phyloP scores from a whole-genome alignment of 345 rosid genomes.

The Isatis tinctoria region DNA sequence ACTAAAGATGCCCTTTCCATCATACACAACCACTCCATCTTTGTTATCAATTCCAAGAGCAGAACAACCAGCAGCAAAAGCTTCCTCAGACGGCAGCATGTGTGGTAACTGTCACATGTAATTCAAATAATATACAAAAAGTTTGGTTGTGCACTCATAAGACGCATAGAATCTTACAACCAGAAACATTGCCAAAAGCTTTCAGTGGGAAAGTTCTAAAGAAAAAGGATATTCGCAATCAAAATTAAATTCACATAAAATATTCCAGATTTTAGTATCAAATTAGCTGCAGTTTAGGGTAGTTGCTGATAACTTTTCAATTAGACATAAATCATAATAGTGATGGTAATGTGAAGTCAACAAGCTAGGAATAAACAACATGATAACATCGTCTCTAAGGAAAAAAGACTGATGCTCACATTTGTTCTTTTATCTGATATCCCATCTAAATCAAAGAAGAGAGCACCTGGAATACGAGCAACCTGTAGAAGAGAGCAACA shows the following conservation, averaged over 20 bases:
- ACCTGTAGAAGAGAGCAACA: constrained; percentile 46
- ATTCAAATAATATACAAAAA: neutral
- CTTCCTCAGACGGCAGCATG: constrained; percentile 95
- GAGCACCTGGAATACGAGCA: constrained; percentile 94
- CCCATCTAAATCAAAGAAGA: constrained; percentile 94
- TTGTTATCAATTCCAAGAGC: constrained; percentile 91
- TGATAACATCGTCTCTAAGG: neutral
- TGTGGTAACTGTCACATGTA: constrained; percentile 77
- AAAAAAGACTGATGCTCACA: constrained; percentile 38
- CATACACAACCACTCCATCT: constrained; percentile 90
- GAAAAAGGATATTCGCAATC: neutral
- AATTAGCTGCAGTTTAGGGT: neutral
- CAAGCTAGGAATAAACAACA: neutral
- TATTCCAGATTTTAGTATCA: neutral
- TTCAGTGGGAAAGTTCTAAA: neutral
- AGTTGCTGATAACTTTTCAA: neutral
- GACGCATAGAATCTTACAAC: neutral
- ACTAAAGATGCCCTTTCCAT: constrained; percentile 95
- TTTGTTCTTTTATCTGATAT: constrained; percentile 58
- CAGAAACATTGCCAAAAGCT: neutral
- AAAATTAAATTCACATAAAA: neutral
- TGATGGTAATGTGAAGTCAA: constrained; percentile 1
- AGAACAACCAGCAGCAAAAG: constrained; percentile 94
- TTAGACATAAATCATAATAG: neutral
- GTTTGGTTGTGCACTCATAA: neutral